These are phyloP conservation scores for Alternaria longipes DNA, from an alignment of 2,329 filamentous ascomycete genomes.

Conservation along the genomic window DNA sequence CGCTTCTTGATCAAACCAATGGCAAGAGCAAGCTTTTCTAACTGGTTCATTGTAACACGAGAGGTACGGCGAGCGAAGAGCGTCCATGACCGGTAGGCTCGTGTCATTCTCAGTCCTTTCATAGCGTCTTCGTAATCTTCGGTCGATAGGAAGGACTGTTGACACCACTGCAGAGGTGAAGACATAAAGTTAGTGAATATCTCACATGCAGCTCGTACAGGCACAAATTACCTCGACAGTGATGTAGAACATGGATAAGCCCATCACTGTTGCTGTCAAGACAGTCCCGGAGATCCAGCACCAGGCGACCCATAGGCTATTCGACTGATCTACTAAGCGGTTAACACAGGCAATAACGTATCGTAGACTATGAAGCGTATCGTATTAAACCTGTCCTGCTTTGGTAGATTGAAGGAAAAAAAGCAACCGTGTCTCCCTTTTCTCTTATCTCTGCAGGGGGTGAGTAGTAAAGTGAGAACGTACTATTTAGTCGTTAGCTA, in stretches of 20 bases:
- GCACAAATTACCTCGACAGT: slow-evolving; percentile 33
- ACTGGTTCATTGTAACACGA: slow-evolving; percentile 24
- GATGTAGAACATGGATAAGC: slow-evolving; percentile 48
- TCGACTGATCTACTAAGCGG: slow-evolving; percentile 34
- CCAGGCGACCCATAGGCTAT: slow-evolving; percentile 32
- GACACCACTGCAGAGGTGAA: slow-evolving; percentile 39
- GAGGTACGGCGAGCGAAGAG: slow-evolving; percentile 19
- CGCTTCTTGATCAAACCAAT: slow-evolving; percentile 29
- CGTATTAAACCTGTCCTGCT: too few relatives aligned
- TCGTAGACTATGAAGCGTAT: too few relatives aligned
- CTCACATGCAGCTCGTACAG: background rate
- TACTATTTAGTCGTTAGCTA: too few relatives aligned
- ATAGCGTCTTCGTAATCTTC: slow-evolving; percentile 41
- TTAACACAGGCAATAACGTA: too few relatives aligned
- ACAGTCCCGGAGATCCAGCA: slow-evolving; percentile 49
- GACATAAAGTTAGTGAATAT: background rate
- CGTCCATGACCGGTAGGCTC: slow-evolving; percentile 32
- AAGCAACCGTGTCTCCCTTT: too few relatives aligned
- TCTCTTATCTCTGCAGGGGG: too few relatives aligned
- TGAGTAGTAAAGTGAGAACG: too few relatives aligned
- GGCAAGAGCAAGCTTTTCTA: slow-evolving; percentile 23
- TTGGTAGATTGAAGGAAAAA: too few relatives aligned
- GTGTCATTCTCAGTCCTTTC: slow-evolving; percentile 37
- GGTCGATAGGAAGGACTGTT: slow-evolving; percentile 50
- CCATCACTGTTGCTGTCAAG: slow-evolving; percentile 43